These are phyloP conservation scores for Fusarium incarnatum DNA, from an alignment of 2,329 filamentous ascomycete species.

Conservation along the genomic window DNA sequence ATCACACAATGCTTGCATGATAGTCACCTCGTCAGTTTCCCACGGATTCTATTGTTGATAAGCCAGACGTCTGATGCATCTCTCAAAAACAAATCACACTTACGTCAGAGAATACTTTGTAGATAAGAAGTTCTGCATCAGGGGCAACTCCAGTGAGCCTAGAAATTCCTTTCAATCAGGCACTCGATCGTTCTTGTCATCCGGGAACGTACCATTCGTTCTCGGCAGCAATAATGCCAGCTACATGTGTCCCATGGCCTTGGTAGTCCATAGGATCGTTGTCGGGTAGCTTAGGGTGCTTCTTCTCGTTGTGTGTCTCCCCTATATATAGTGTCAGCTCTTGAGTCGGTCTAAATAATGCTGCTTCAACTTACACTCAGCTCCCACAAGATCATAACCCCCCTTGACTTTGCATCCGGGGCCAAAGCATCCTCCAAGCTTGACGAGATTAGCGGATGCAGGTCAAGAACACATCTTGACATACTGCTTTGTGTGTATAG, in stretches of 20 bases:
- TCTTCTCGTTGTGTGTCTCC: conserved; percentile 48
- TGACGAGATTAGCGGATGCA: neutral
- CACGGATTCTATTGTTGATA: conserved; percentile 39
- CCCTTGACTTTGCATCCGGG: conserved; percentile 54
- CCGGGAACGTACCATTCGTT: conserved; percentile 47
- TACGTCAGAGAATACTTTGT: conserved; percentile 57
- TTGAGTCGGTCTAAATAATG: neutral
- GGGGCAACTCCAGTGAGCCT: conserved; percentile 60
- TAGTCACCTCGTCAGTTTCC: conserved; percentile 50
- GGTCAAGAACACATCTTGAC: neutral
- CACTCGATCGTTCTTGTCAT: neutral
- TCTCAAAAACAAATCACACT: neutral
- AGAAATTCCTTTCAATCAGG: conserved; percentile 11
- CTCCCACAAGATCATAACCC: conserved; percentile 54
- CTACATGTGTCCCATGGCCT: conserved; percentile 57
- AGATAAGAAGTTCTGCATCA: conserved; percentile 57
- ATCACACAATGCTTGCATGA: conserved; percentile 54
- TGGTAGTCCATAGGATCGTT: conserved; percentile 51
- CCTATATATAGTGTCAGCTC: conserved; percentile 41
- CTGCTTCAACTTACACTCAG: conserved; percentile 44
- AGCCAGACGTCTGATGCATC: neutral
- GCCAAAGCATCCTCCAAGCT: conserved; percentile 56
- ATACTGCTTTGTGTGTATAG: conserved; percentile 54
- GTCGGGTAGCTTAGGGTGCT: conserved; percentile 50
- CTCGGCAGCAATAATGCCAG: conserved; percentile 62